A percentile compares a stretch with the other conserved stretches of the same genome.
Evolutionary conservation across 257 asterid species (phyloP).

Genomic region (Marsdenia floribunda): DNA sequence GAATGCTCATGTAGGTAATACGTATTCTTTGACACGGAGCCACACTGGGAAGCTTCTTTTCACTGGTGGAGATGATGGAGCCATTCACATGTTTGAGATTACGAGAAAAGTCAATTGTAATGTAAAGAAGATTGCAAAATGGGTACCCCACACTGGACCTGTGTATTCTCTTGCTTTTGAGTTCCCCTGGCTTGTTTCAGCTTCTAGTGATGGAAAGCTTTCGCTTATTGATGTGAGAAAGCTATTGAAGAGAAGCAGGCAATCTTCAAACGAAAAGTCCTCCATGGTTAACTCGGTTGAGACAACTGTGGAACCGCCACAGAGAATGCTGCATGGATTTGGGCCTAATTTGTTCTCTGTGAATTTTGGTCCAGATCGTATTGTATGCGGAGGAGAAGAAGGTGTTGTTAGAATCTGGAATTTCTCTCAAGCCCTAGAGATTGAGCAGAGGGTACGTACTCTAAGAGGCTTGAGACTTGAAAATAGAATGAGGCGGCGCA

Average conservation of each 20-base stretch:
- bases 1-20: constrained; percentile 52
- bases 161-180: constrained; percentile 88
- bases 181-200: constrained; percentile 90
- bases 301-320: constrained; percentile 65
- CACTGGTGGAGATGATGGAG: constrained; percentile 93
- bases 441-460: constrained; percentile 54
- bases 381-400: constrained; percentile 87
- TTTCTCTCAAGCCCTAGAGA: constrained; percentile 81
- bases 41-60: constrained; percentile 87
- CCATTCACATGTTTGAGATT: constrained; percentile 85
- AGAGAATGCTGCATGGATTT: constrained; percentile 86
- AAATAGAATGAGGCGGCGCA: constrained; percentile 77
- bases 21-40: constrained; percentile 69
- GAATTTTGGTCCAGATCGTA: constrained; percentile 68
- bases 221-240: constrained; percentile 78
- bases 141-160: constrained; percentile 83
- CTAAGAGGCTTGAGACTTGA: constrained; percentile 62
- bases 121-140: constrained; percentile 53
- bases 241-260: constrained; percentile 47
- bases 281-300: constrained; percentile 26
- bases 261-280: constrained; percentile 23
- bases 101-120: constrained; percentile 27
- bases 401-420: constrained; percentile 90
- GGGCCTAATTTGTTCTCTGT: constrained; percentile 69
- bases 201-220: constrained; percentile 78